Percentiles rank a stretch among this genome's conserved stretches.
phyloP scores from a whole-genome alignment of 2,329 filamentous ascomycete genomes.

The Aureobasidium pullulans region DNA sequence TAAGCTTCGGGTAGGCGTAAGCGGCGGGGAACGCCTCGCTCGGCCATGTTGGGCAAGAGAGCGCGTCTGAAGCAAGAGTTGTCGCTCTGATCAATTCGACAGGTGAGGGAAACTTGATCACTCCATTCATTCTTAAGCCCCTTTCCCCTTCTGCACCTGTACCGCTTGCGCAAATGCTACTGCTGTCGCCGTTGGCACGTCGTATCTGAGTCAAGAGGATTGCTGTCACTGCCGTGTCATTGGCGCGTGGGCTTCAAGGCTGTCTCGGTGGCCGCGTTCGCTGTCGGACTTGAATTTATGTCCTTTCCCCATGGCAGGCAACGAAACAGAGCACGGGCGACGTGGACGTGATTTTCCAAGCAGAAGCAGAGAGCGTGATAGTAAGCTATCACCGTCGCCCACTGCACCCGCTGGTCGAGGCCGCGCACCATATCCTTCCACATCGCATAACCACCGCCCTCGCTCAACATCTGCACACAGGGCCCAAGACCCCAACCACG shows the following conservation, averaged over 20 bases:
- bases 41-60: neutral
- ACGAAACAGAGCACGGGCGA: constrained; percentile 12
- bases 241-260: constrained; percentile 12
- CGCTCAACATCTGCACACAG: constrained; percentile 12
- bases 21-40: constrained; percentile 10
- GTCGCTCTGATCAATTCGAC: neutral
- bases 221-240: neutral
- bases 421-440: constrained; percentile 1
- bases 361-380: constrained; percentile 12
- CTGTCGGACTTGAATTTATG: constrained; percentile 10
- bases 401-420: constrained; percentile 7
- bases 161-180: constrained; percentile 5
- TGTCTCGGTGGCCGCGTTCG: constrained; percentile 10
- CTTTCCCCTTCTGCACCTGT: neutral
- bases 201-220: constrained; percentile 10
- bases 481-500: neutral
- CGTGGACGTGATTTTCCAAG: constrained; percentile 13
- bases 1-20: constrained; percentile 8
- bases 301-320: constrained; percentile 12
- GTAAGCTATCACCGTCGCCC: constrained; percentile 5
- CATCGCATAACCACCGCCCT: constrained; percentile 10
- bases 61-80: constrained; percentile 11
- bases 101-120: constrained; percentile 10
- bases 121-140: constrained; percentile 1
- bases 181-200: neutral